A percentile compares a stretch with the other conserved stretches of the same genome.
phyloP scores from a whole-genome alignment of 768 basidiomycete species.

The Thelephora ganbajun region DNA sequence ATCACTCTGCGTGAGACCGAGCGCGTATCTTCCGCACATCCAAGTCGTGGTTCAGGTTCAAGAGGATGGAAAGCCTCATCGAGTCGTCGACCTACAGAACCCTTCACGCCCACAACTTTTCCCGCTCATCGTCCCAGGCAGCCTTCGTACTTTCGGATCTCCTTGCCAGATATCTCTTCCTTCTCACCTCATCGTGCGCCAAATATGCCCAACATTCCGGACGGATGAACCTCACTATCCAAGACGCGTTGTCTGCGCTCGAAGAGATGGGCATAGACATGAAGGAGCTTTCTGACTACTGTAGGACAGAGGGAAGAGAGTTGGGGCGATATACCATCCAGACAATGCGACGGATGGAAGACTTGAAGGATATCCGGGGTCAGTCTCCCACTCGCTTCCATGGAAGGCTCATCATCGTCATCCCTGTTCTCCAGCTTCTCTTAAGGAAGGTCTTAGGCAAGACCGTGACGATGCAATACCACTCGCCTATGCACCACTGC shows the following conservation, averaged over 20 bases:
- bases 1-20: slow-evolving; percentile 23
- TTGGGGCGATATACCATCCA: slow-evolving; percentile 53
- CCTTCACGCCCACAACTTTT: slow-evolving; percentile 66
- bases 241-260: slow-evolving; percentile 52
- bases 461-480: slow-evolving; percentile 42
- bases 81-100: slow-evolving; percentile 57
- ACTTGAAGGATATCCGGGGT: slow-evolving; percentile 63
- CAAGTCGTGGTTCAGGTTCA: slow-evolving; percentile 10
- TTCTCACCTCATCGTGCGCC: slow-evolving; percentile 53
- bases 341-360: slow-evolving; percentile 52
- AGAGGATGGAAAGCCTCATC: slow-evolving; percentile 39
- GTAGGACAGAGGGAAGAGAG: slow-evolving; percentile 51
- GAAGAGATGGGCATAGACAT: slow-evolving; percentile 63
- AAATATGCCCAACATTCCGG: slow-evolving; percentile 68
- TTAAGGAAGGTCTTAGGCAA: slow-evolving; percentile 40
- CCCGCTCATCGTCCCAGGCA: slow-evolving; percentile 62
- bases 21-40: slow-evolving; percentile 57
- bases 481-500: slow-evolving; percentile 26
- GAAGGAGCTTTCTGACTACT: slow-evolving; percentile 59
- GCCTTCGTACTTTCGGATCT: slow-evolving; percentile 59
- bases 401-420: slow-evolving; percentile 11
- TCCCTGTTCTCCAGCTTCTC: slow-evolving; percentile 32
- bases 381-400: slow-evolving; percentile 18
- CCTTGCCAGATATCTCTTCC: slow-evolving; percentile 56
- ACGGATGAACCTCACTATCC: slow-evolving; percentile 37